A percentile compares a stretch with the other conserved stretches of the same genome.
These are phyloP conservation scores for Nannochloropsis granulata DNA, from an alignment of 108 stramenopile species.

Conservation along the genomic window DNA sequence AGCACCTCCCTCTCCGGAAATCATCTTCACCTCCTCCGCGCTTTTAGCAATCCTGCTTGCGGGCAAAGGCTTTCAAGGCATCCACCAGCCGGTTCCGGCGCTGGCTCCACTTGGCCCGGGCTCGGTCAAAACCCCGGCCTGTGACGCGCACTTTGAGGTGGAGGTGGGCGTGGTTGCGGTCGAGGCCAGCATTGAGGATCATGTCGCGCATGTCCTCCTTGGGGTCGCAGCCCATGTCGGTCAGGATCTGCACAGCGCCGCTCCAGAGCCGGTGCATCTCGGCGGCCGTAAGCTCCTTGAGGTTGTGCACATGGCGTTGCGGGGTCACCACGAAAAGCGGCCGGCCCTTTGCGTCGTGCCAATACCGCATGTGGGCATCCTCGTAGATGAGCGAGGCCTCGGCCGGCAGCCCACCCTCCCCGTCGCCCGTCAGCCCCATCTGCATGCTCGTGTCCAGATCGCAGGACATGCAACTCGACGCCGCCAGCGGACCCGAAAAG, in stretches of 20 bases:
- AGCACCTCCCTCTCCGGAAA: too few relatives aligned
- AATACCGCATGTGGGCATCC: background rate
- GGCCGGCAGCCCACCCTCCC: background rate
- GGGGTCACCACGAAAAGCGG: background rate
- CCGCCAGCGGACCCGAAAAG: background rate
- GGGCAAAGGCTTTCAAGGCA: background rate
- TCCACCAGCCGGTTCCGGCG: background rate
- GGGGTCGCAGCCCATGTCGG: background rate
- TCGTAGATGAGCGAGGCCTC: background rate
- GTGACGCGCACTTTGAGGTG: background rate
- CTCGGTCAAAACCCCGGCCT: background rate
- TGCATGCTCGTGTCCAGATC: background rate
- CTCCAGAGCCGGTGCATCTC: background rate
- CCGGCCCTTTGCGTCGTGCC: background rate
- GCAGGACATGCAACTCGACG: background rate
- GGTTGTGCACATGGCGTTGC: background rate
- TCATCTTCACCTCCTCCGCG: background rate
- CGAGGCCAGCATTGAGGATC: background rate
- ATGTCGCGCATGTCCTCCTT: background rate
- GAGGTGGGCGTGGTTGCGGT: background rate
- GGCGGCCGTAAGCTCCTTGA: background rate
- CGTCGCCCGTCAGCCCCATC: background rate
- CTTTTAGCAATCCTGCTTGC: background rate
- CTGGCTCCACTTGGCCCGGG: background rate
- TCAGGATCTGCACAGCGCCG: background rate